A percentile compares a stretch with the other conserved stretches of the same genome.
phyloP scores from a whole-genome alignment of 176 grass and related monocot species.

The Oryza punctata region DNA sequence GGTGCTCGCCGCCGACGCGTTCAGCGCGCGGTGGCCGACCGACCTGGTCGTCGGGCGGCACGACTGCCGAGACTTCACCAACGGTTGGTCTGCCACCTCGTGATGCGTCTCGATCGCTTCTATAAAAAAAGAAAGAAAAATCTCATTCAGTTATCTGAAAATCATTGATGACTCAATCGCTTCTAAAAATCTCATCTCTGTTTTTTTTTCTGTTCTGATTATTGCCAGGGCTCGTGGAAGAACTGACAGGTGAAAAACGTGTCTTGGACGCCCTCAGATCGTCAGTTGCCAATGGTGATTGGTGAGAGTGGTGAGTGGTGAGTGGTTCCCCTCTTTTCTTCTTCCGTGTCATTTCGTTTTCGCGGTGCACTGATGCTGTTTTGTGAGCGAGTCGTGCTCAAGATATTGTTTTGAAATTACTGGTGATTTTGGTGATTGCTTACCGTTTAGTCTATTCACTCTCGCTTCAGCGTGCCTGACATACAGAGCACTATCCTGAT shows the following conservation, averaged over 20 bases:
- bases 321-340: not conserved
- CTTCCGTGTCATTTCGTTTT: not conserved
- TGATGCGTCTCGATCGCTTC: not conserved
- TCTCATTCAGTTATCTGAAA: not conserved
- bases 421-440: not conserved
- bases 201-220: not conserved
- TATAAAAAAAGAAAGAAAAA: not conserved
- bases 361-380: slow-evolving; percentile 23
- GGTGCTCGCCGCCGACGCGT: slow-evolving; percentile 51
- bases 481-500: not conserved
- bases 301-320: not conserved
- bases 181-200: not conserved
- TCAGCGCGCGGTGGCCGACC: slow-evolving; percentile 73
- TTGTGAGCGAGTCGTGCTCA: slow-evolving; percentile 20
- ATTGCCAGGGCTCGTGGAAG: slow-evolving; percentile 66
- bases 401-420: slow-evolving; percentile 33
- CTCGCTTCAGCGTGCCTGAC: not conserved
- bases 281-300: slow-evolving; percentile 3
- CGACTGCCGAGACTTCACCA: slow-evolving; percentile 81
- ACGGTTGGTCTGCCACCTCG: slow-evolving; percentile 43
- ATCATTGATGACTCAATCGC: not conserved
- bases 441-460: not conserved
- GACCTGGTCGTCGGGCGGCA: slow-evolving; percentile 70
- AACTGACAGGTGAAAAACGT: slow-evolving; percentile 71
- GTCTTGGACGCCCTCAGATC: slow-evolving; percentile 51